Evolutionary conservation across 768 basidiomycete genomes (phyloP).

Genomic region (Lactifluus echinatus): DNA sequence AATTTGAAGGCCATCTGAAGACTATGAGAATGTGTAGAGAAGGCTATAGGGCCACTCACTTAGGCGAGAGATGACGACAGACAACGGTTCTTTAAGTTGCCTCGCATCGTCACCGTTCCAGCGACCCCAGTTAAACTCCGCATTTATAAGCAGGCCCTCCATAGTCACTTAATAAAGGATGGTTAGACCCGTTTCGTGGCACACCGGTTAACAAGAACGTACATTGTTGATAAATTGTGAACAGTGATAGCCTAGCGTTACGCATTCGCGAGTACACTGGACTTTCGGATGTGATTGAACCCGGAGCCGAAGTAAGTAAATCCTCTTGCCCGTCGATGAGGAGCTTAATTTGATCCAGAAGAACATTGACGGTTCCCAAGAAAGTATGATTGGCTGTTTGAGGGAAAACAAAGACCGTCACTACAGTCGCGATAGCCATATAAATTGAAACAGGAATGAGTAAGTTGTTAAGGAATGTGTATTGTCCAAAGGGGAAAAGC

Average conservation of each 20-base stretch:
- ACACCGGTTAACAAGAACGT: constrained; percentile 7
- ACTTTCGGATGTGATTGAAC: constrained; percentile 21
- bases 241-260: constrained; percentile 20
- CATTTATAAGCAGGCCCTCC: constrained; percentile 31
- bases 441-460: constrained; percentile 39
- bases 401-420: constrained; percentile 43
- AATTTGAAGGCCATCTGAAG: constrained; percentile 28
- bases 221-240: constrained; percentile 28
- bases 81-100: constrained; percentile 30
- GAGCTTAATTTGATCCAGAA: constrained; percentile 26
- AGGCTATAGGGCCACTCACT: constrained; percentile 23
- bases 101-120: constrained; percentile 39
- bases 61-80: constrained; percentile 29
- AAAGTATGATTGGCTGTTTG: constrained; percentile 39
- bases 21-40: neutral
- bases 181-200: neutral
- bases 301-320: constrained; percentile 21
- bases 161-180: constrained; percentile 25
- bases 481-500: constrained; percentile 39
- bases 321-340: constrained; percentile 31
- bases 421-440: constrained; percentile 39
- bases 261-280: constrained; percentile 22
- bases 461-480: constrained; percentile 36
- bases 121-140: constrained; percentile 38
- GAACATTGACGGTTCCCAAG: constrained; percentile 26